Evolutionary conservation across 2,329 filamentous ascomycete species (phyloP).

Genomic region (Colletotrichum tabaci): DNA sequence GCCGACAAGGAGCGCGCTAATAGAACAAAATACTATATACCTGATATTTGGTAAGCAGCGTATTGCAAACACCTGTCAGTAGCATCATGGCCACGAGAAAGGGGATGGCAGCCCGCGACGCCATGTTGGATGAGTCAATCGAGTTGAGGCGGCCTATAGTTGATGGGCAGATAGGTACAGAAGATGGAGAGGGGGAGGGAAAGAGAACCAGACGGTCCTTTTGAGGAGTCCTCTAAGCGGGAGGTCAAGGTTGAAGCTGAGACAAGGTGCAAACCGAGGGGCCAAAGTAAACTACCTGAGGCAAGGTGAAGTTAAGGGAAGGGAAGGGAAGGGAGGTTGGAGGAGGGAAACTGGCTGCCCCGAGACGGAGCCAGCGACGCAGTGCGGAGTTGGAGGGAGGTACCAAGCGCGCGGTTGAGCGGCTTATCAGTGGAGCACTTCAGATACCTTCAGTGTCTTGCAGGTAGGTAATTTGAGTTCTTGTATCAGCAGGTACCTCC

Average conservation of each 20-base stretch:
- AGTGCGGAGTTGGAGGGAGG: background rate
- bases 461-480: background rate
- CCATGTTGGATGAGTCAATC: slow-evolving; percentile 67
- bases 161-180: background rate
- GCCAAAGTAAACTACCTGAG: background rate
- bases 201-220: background rate
- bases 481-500: background rate
- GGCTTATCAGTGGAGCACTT: slow-evolving; percentile 11
- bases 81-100: slow-evolving; percentile 97
- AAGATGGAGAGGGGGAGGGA: background rate
- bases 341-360: background rate
- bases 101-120: slow-evolving; percentile 79
- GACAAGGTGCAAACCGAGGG: background rate
- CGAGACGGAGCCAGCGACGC: background rate
- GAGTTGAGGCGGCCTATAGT: background rate
- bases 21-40: slow-evolving; percentile 62
- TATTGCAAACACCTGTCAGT: slow-evolving; percentile 96
- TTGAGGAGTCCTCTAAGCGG: background rate
- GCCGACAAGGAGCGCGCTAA: background rate
- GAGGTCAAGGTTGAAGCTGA: background rate
- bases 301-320: background rate
- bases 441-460: background rate
- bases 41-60: slow-evolving; percentile 96
- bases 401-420: slow-evolving; percentile 6
- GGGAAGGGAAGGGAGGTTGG: background rate